A percentile compares a stretch with the other conserved stretches of the same genome.
Conservation (phyloP, 1,284 basidiomycete genomes). For the Ceratobasidium sp. region DNA sequence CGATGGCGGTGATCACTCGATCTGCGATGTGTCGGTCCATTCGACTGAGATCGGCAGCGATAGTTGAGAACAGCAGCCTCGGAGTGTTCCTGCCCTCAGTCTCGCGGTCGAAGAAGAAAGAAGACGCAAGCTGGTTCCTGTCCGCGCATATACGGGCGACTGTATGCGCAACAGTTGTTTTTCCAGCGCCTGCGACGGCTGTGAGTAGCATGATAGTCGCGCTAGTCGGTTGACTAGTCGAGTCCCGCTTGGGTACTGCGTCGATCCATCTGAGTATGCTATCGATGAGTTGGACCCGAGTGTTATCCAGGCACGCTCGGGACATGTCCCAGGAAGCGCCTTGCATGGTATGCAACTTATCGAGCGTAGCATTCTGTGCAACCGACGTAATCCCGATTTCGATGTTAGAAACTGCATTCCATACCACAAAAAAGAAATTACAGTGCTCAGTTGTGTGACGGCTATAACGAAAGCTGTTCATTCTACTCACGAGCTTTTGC, state of each 20-base stretch:
- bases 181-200: neutral
- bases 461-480: neutral
- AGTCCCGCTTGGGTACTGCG: no score
- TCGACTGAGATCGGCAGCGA: neutral
- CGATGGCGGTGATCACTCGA: neutral
- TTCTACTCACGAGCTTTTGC: neutral
- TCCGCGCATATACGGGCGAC: neutral
- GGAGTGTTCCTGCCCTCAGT: slow-evolving; percentile 1
- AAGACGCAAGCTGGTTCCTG: neutral
- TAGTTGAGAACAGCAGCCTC: neutral
- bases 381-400: neutral
- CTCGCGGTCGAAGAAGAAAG: neutral
- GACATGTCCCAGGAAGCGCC: neutral
- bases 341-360: neutral
- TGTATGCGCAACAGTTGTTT: slow-evolving; percentile 13
- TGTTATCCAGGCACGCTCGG: neutral
- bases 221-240: neutral
- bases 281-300: neutral
- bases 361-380: neutral
- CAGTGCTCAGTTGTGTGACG: neutral
- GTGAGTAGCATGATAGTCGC: slow-evolving; percentile 1
- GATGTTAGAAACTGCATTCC: neutral
- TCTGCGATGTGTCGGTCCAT: neutral
- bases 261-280: neutral
- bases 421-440: no score